Base-by-base conservation (phyloP, 208 protist species). In the Trypanosoma congolense region DNA sequence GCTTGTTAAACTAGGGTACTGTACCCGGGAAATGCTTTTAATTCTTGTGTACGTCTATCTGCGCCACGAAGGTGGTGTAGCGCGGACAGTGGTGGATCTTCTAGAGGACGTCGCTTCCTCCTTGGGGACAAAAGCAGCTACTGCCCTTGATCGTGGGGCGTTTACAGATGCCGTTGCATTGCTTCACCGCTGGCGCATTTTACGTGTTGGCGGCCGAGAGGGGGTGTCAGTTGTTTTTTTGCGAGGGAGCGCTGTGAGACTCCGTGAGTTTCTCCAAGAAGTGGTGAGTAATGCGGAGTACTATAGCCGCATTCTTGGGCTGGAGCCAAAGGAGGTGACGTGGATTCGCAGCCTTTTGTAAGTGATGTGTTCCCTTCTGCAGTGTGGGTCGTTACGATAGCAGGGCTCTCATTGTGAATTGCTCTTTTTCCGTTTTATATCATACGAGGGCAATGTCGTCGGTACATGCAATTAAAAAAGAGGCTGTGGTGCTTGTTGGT, bases 71-170 rank as follows among this genome's bases (percentile, higher is more conserved):
- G 56, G 46, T 12, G 74, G 75, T 9, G 68, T 84, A 18, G 28
- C 31, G 3, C 78, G 83, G 25, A 79, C 73, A 1, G 73, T 87
- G 2, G 69, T 71, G 2, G 83, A 90, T 50, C 57, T 90, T 9
- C 46, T 90, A 19, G 83, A 87, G 48, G 83, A 90, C 54, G 73
- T 90, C 8, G 71, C 78, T 2, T 87, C 82, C 0, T 78, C 78
- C 0, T 72, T 90, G 40, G 82, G 82, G 31, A 86, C 78, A 9
- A 62, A 67, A 9, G 82, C 82, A 12, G 82, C 82, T 0, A 75
- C 78, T 1, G 71, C 82, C 38, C 53, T 90, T 0, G 82, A 90
- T 47, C 61, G 69, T 8, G 55, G 48, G n/a, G 82, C 78, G 21
- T 86, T 80, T 61, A 64, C 61, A 19, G 36, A 55, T 30, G 72